phyloP scores from a whole-genome alignment of 2,329 filamentous ascomycete genomes.

The Fusarium concolor region DNA sequence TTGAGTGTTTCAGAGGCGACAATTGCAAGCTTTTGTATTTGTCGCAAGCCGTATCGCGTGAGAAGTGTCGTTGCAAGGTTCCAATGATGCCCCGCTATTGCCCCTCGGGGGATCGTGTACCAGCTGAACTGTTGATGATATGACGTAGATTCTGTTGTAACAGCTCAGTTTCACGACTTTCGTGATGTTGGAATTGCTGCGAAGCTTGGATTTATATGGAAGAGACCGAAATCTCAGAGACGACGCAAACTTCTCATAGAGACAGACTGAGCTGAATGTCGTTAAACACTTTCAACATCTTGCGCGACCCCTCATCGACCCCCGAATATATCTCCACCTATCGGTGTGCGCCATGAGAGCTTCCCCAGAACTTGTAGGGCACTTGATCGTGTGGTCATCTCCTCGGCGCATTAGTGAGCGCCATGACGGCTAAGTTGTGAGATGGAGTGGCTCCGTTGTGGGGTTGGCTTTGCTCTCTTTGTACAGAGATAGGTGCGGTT shows the following conservation, averaged over 20 bases:
- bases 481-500: slow-evolving; percentile 28
- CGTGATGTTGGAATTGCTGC: background rate
- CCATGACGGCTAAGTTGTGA: slow-evolving; percentile 12
- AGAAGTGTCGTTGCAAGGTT: slow-evolving; percentile 41
- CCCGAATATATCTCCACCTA: slow-evolving; percentile 46
- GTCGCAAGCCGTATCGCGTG: slow-evolving; percentile 35
- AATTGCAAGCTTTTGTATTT: slow-evolving; percentile 13
- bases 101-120: slow-evolving; percentile 33
- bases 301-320: slow-evolving; percentile 24
- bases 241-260: background rate
- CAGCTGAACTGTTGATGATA: slow-evolving; percentile 18
- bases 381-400: slow-evolving; percentile 23
- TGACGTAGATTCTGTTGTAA: slow-evolving; percentile 29
- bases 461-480: slow-evolving; percentile 15
- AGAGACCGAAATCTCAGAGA: background rate
- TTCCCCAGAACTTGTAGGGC: slow-evolving; percentile 25
- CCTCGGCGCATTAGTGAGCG: slow-evolving; percentile 28
- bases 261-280: background rate
- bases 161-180: background rate
- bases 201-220: background rate
- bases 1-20: background rate
- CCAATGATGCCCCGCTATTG: slow-evolving; percentile 40
- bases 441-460: slow-evolving; percentile 17
- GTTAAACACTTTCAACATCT: background rate
- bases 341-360: slow-evolving; percentile 35